These are phyloP conservation scores for Ceratocystis diversiconidia DNA, from an alignment of 2,329 filamentous ascomycete species.

Conservation along the genomic window DNA sequence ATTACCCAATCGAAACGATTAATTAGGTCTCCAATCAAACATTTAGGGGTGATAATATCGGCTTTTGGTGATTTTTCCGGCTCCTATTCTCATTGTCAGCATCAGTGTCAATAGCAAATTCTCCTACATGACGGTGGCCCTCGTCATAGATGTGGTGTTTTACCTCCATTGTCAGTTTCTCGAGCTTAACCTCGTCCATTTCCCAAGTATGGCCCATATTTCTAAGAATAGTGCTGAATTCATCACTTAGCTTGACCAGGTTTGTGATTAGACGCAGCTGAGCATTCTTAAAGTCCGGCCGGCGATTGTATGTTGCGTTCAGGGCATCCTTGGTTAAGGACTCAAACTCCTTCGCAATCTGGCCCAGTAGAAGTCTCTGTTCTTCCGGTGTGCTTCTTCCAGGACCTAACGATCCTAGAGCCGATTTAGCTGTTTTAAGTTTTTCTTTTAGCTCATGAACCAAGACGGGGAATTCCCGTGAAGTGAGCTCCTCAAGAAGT, in stretches of 20 bases:
- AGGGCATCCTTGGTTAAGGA: constrained; percentile 16
- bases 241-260: constrained; percentile 20
- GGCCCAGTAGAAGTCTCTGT: constrained; percentile 19
- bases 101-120: too few relatives aligned
- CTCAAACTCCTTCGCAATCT: constrained; percentile 20
- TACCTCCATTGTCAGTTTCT: rapidly evolving
- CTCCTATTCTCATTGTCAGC: not conserved
- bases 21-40: not conserved
- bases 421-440: constrained; percentile 7
- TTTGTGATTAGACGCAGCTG: constrained; percentile 21
- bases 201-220: constrained; percentile 17
- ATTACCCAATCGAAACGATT: constrained; percentile 3
- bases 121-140: not conserved
- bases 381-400: constrained; percentile 18
- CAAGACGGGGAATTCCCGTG: constrained; percentile 23
- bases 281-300: constrained; percentile 14
- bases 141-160: not conserved
- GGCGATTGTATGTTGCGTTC: constrained; percentile 18
- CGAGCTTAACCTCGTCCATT: not conserved
- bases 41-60: not conserved
- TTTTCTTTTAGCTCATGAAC: constrained; percentile 19
- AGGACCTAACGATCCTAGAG: constrained; percentile 17
- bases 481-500: constrained; percentile 23
- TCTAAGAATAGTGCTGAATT: constrained; percentile 17
- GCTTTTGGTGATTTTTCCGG: not conserved